Evolutionary conservation across 2,329 filamentous ascomycete species (phyloP).

Genomic region (Ceratocystis albifundus): DNA sequence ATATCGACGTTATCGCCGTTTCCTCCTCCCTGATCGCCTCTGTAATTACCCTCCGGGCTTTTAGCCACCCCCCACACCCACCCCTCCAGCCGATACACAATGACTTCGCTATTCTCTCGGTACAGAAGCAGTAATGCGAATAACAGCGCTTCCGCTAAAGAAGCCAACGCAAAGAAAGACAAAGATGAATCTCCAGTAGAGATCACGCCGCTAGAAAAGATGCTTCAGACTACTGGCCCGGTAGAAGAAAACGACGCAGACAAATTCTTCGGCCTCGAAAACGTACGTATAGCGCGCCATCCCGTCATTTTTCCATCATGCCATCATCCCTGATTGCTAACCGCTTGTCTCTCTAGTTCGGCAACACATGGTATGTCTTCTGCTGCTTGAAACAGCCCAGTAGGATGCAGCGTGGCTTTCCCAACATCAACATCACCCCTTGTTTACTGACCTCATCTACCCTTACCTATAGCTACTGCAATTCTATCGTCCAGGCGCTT

Average conservation of each 20-base stretch:
- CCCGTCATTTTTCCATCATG: slow-evolving; percentile 16
- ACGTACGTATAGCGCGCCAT: slow-evolving; percentile 49
- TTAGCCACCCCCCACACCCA: background rate
- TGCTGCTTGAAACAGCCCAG: background rate
- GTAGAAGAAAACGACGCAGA: slow-evolving; percentile 81
- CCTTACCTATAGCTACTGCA: slow-evolving; percentile 63
- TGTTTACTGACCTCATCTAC: background rate
- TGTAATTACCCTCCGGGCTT: background rate
- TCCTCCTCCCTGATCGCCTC: background rate
- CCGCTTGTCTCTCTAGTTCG: slow-evolving; percentile 52
- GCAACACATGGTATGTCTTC: slow-evolving; percentile 76
- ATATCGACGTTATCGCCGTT: background rate
- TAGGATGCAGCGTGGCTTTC: background rate
- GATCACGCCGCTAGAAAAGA: slow-evolving; percentile 54
- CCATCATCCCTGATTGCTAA: slow-evolving; percentile 30
- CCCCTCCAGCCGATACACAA: background rate
- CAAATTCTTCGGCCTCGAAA: slow-evolving; percentile 97
- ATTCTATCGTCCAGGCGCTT: slow-evolving; percentile 93
- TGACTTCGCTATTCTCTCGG: slow-evolving; percentile 19
- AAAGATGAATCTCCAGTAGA: slow-evolving; percentile 49
- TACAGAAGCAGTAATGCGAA: slow-evolving; percentile 21
- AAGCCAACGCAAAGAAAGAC: slow-evolving; percentile 39
- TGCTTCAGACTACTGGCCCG: slow-evolving; percentile 70
- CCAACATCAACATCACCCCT: background rate
- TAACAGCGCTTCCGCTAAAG: slow-evolving; percentile 31